These are phyloP conservation scores for Lasiodiplodia gonubiensis DNA, from an alignment of 2,329 filamentous ascomycete species.

Conservation along the genomic window DNA sequence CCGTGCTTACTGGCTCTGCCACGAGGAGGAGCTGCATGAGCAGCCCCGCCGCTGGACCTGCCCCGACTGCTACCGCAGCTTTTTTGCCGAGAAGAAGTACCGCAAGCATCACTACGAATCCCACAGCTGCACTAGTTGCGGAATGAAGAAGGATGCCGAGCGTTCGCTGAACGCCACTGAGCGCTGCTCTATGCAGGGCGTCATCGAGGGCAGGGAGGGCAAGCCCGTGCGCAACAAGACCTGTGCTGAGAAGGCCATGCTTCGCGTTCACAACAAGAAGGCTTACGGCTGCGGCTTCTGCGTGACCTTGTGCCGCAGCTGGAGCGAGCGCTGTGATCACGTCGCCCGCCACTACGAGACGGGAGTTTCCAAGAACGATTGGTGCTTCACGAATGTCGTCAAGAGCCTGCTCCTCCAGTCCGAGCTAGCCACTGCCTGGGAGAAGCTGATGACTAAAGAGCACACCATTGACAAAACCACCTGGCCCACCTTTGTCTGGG, in stretches of 20 bases:
- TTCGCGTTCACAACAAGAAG: conserved; percentile 63
- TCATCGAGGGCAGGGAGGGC: conserved; percentile 19
- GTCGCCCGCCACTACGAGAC: conserved; percentile 72
- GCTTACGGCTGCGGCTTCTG: conserved; percentile 75
- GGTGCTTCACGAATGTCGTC: conserved; percentile 72
- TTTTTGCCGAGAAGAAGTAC: conserved; percentile 71
- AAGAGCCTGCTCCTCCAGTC: conserved; percentile 72
- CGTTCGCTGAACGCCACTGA: conserved; percentile 11
- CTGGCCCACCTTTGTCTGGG: conserved; percentile 58
- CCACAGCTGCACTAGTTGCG: conserved; percentile 63
- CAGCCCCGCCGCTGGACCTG: conserved; percentile 71
- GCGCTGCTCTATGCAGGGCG: conserved; percentile 12
- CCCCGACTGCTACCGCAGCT: conserved; percentile 70
- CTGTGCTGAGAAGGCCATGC: conserved; percentile 24
- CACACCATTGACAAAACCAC: conserved; percentile 61
- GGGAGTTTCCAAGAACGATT: conserved; percentile 62
- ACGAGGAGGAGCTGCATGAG: conserved; percentile 73
- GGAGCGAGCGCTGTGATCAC: conserved; percentile 71
- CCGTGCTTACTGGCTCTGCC: conserved; percentile 73
- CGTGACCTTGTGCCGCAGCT: conserved; percentile 65
- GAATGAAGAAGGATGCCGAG: conserved; percentile 57
- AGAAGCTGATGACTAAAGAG: conserved; percentile 58
- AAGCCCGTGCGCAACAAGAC: conserved; percentile 18
- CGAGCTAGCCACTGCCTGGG: conserved; percentile 66
- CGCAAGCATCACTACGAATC: conserved; percentile 71